Base-by-base conservation (phyloP, 306 rosid species). In the Senna siamea region DNA sequence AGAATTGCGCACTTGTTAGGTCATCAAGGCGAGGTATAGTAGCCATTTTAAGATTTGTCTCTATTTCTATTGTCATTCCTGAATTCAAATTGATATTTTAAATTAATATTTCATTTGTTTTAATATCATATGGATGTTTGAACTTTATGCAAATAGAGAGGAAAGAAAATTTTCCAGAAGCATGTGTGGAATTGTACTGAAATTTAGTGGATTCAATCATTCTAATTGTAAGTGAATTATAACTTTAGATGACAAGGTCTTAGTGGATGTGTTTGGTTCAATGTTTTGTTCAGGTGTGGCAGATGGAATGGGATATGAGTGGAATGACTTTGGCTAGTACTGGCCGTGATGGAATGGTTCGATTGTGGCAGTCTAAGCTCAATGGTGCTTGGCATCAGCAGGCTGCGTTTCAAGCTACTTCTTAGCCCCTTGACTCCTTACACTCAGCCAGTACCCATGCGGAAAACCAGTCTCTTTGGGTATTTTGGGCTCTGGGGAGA, bases 241-340 rank as follows among this genome's bases (percentile, higher is more conserved):
- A 12, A 44, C 50, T 44, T 0, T 44, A 44, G 50, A 20, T 38
- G 43, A 18, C 50, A 66, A 54, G 46, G 51, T 6, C 58, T 79
- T 60, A 68, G 6, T 38, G 20, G 44, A 44, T 58, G 3, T 57
- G 20, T 44, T 74, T 17, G 5, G 7, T 69, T 52, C 30, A 75
- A 70, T 82, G 58, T 56, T 76, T 43, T 71, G 67, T 66, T 69
- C 71, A 94, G 99, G 95, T 88, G 35, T 89, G 97, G 97, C 90
- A 94, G 76, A 87, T 94, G 97, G 93, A 92, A 74, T 94, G 97
- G 97, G 96, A 94, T 79, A 87, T 89, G 88, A 92, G 97, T 80
- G 99, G 99, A 80, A 94, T 92, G 99, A 94, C 95, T 3, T 89
- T 92, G 84, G 99, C 97, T 66, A 84, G 89, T 63, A 80, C 97